A percentile compares a stretch with the other conserved stretches of the same genome.
Conservation (phyloP, 129 eudicot genomes). For the Dittrichia graveolens region DNA sequence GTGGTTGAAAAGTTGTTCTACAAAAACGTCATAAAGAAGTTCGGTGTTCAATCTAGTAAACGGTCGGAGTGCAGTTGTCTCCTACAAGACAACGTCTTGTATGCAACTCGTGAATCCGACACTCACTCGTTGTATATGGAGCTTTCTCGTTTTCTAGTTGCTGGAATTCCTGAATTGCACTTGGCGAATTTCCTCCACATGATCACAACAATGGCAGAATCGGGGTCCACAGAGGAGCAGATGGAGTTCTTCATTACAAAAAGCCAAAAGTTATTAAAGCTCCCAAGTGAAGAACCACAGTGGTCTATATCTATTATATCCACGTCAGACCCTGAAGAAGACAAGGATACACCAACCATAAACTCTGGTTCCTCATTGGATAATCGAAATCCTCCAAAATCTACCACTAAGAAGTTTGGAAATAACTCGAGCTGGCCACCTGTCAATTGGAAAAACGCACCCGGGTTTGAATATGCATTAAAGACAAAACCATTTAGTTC, state of each 20-base stretch:
- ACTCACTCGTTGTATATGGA: slow-evolving; percentile 73
- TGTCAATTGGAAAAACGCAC: slow-evolving; percentile 82
- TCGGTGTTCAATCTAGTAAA: slow-evolving; percentile 48
- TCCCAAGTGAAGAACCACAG: slow-evolving; percentile 63
- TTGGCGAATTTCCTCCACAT: slow-evolving; percentile 90
- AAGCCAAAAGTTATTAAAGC: slow-evolving; percentile 70
- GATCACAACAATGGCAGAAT: slow-evolving; percentile 80
- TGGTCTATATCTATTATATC: slow-evolving; percentile 64
- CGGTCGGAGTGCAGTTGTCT: slow-evolving; percentile 61
- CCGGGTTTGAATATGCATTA: slow-evolving; percentile 54
- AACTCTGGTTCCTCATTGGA: slow-evolving; percentile 26
- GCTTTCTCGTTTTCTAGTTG: slow-evolving; percentile 60
- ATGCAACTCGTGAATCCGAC: slow-evolving; percentile 61
- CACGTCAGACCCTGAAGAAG: slow-evolving; percentile 31
- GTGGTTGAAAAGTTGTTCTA: slow-evolving; percentile 75
- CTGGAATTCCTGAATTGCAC: slow-evolving; percentile 59
- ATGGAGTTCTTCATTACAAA: slow-evolving; percentile 66
- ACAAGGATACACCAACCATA: slow-evolving; percentile 24
- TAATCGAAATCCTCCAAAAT: slow-evolving; percentile 32
- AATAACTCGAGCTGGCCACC: slow-evolving; percentile 78
- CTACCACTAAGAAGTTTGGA: slow-evolving; percentile 38
- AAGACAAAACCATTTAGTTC: slow-evolving; percentile 28
- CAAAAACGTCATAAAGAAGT: slow-evolving; percentile 53
- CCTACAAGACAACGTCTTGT: slow-evolving; percentile 60
- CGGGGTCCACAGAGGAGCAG: slow-evolving; percentile 76